phyloP scores from a whole-genome alignment of 2,329 filamentous ascomycete species.

The Penicillium rolfsii region DNA sequence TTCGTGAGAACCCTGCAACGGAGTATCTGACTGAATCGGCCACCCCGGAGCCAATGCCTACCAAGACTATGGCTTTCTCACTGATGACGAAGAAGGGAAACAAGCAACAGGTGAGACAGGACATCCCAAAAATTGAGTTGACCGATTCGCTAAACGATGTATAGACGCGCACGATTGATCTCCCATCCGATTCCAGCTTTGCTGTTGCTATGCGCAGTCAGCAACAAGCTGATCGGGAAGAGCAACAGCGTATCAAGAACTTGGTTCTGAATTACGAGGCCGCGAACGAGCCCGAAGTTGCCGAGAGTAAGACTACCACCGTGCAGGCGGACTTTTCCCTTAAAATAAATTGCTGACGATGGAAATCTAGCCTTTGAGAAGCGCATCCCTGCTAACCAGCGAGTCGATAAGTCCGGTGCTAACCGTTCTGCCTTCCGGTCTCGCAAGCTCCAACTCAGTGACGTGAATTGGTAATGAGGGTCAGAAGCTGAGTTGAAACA shows the following conservation, averaged over 20 bases:
- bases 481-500: neutral
- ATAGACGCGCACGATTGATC: constrained; percentile 85
- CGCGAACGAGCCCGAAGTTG: constrained; percentile 75
- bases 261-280: constrained; percentile 96
- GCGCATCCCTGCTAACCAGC: constrained; percentile 48
- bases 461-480: constrained; percentile 87
- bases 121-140: neutral
- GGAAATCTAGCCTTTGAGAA: constrained; percentile 43
- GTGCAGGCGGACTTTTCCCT: constrained; percentile 45
- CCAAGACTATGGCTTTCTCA: constrained; percentile 90
- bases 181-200: constrained; percentile 86
- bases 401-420: constrained; percentile 59
- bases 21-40: constrained; percentile 43
- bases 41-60: constrained; percentile 31
- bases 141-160: constrained; percentile 25
- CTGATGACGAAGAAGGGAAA: constrained; percentile 95
- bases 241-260: constrained; percentile 98
- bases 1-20: constrained; percentile 59
- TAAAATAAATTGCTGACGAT: constrained; percentile 2
- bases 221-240: constrained; percentile 91
- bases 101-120: constrained; percentile 73
- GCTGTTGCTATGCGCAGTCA: constrained; percentile 95
- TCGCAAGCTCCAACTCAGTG: constrained; percentile 89
- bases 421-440: constrained; percentile 78
- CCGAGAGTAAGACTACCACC: constrained; percentile 66